Percentiles rank a stretch among this genome's conserved stretches.
Evolutionary conservation across 805 yeast genomes (phyloP).

Genomic region (Zygoascus flipseniorum): DNA sequence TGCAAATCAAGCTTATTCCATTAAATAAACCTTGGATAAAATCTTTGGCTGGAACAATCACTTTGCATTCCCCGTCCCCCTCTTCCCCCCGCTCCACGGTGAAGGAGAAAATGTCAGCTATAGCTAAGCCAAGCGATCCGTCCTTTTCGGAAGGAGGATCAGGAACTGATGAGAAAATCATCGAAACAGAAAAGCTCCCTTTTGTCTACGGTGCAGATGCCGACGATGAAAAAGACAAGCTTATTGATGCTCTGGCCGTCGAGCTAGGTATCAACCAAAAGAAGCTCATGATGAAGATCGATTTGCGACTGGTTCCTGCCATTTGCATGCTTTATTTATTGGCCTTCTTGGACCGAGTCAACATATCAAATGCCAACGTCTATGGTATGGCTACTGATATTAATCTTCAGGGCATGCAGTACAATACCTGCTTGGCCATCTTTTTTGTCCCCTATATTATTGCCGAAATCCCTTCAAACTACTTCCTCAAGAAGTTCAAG

Average conservation of each 20-base stretch:
- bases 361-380: slow-evolving; percentile 71
- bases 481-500: slow-evolving; percentile 44
- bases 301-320: slow-evolving; percentile 65
- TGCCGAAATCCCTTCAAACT: slow-evolving; percentile 60
- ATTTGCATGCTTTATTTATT: slow-evolving; percentile 66
- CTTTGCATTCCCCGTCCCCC: no score
- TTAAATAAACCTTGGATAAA: no score
- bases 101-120: no score
- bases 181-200: neutral
- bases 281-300: slow-evolving; percentile 55
- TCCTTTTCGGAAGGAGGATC: neutral
- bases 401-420: slow-evolving; percentile 47
- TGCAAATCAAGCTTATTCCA: no score
- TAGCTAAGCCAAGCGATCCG: no score
- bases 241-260: slow-evolving; percentile 31
- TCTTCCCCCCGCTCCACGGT: no score
- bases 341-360: slow-evolving; percentile 74
- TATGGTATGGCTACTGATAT: slow-evolving; percentile 58
- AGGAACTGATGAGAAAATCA: neutral
- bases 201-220: neutral
- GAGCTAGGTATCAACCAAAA: slow-evolving; percentile 45
- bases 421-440: slow-evolving; percentile 55
- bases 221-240: slow-evolving; percentile 2
- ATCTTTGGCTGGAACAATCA: no score
- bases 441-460: slow-evolving; percentile 63